Percentiles rank a stretch among this genome's conserved stretches.
Conservation (phyloP, 2,329 filamentous ascomycete species). For the Alternaria solani region DNA sequence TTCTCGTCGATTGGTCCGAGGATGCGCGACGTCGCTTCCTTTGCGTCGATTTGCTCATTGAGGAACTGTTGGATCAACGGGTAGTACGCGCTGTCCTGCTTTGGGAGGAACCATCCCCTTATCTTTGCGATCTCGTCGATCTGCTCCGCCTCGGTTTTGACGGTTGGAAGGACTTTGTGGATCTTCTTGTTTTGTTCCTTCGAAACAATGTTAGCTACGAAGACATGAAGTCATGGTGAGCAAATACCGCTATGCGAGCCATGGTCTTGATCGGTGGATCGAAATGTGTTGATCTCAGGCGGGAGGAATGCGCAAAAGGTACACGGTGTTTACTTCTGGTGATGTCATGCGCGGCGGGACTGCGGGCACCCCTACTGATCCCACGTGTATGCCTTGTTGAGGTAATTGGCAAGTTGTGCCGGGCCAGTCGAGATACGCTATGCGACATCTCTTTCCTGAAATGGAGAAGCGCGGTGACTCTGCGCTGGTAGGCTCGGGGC, state of each 20-base stretch:
- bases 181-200: slow-evolving; percentile 33
- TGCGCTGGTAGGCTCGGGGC: not conserved
- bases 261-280: slow-evolving; percentile 9
- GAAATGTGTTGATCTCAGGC: not conserved
- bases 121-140: slow-evolving; percentile 44
- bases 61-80: slow-evolving; percentile 36
- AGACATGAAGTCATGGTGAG: not conserved
- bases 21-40: slow-evolving; percentile 26
- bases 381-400: slow-evolving; percentile 11
- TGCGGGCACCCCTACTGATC: not conserved
- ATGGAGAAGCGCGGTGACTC: not conserved
- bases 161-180: slow-evolving; percentile 26
- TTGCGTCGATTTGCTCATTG: slow-evolving; percentile 21
- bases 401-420: slow-evolving; percentile 6
- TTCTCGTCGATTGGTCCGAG: slow-evolving; percentile 38
- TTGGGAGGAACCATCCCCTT: slow-evolving; percentile 41
- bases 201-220: slow-evolving; percentile 2
- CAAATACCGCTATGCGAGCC: slow-evolving; percentile 17
- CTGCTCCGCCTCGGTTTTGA: slow-evolving; percentile 21
- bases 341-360: slow-evolving; percentile 14
- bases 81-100: slow-evolving; percentile 33
- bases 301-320: not conserved
- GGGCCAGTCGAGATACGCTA: not conserved
- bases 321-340: slow-evolving; percentile 4
- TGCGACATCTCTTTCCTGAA: not conserved